phyloP scores from a whole-genome alignment of 192 early-diverging fungal species.

The Geranomyces variabilis region DNA sequence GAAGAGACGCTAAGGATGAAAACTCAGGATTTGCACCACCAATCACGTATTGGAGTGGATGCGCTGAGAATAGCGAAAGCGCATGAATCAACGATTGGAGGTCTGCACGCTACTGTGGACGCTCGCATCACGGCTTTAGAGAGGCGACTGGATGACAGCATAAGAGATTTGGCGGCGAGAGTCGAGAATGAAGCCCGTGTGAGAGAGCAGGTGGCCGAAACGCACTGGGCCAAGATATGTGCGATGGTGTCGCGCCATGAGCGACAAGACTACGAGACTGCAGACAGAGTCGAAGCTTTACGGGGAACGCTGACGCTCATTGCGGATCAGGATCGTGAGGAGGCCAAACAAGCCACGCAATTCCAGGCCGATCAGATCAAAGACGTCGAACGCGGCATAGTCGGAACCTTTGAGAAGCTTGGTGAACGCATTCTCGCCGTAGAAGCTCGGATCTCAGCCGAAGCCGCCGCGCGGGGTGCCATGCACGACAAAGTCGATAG shows the following conservation, averaged over 20 bases:
- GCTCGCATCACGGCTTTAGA: conserved; percentile 16
- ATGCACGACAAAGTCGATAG: not conserved
- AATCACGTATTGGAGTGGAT: conserved; percentile 38
- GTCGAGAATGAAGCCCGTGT: conserved; percentile 42
- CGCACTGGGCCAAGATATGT: conserved; percentile 38
- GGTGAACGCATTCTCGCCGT: not conserved
- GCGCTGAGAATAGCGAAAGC: conserved; percentile 40
- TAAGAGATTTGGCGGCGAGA: conserved; percentile 31
- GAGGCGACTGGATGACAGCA: conserved; percentile 30
- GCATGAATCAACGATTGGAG: conserved; percentile 39
- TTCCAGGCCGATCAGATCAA: conserved; percentile 26
- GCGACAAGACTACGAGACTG: conserved; percentile 32
- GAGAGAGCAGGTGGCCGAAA: conserved; percentile 37
- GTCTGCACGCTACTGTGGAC: conserved; percentile 34
- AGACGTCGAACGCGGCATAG: conserved; percentile 21
- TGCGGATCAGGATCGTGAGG: conserved; percentile 40
- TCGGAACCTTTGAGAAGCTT: not conserved
- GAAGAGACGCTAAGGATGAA: conserved; percentile 33
- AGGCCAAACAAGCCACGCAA: conserved; percentile 28
- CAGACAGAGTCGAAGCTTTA: conserved; percentile 38
- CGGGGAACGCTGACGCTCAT: conserved; percentile 16
- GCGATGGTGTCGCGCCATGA: conserved; percentile 24
- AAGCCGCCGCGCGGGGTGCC: not conserved
- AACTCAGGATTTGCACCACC: conserved; percentile 38
- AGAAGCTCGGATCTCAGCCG: not conserved